Base-by-base conservation (phyloP, 164 flowering plant species). In the Magnolia sinica region DNA sequence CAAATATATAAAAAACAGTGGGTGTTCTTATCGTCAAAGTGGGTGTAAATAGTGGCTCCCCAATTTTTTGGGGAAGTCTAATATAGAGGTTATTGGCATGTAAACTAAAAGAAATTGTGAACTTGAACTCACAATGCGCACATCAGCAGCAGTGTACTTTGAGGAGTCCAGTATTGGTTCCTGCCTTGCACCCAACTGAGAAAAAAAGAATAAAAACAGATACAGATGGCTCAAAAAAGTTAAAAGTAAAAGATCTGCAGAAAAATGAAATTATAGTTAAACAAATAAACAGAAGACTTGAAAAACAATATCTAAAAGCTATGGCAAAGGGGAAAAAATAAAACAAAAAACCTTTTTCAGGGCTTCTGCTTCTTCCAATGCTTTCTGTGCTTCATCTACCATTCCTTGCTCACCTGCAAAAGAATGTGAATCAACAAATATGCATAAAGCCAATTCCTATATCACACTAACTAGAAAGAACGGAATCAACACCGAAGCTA, bases 351-450 rank as follows among this genome's bases (percentile, higher is more conserved):
- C 99, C 97, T 92, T 95, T 84, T 92, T 95, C 61, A 95, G 89
- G 66, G 98, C 98, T 85, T 95, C 99, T 78, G 99, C 99, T 80
- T 95, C 98, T 80, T 95, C 99, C 83, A 95, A 52, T 77, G 92
- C 97, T 81, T 91, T 95, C 52, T 94, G 97, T 76, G 99, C 99
- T 84, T 95, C 99, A 79, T 95, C 99, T 23, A 95, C 88, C 96
- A 95, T 87, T 71, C 99, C 98, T 85, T 92, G 95, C 85, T 95
- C 99, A 87, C 99, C 99, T 93, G 76, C 66, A 83, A 22, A 63
- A 69, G 16, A n/a, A 49, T 2, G 24, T 19, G 37, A 20, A 45
- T 65, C 8, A 64, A 23, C 51, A 61, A 27, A 31, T 27, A 55
- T 50, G 64, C 9, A 50, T 19, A 55, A 31, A 11, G 10, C 13